Evolutionary conservation across 306 rosid species (phyloP).

Genomic region (Glycine latifolia): DNA sequence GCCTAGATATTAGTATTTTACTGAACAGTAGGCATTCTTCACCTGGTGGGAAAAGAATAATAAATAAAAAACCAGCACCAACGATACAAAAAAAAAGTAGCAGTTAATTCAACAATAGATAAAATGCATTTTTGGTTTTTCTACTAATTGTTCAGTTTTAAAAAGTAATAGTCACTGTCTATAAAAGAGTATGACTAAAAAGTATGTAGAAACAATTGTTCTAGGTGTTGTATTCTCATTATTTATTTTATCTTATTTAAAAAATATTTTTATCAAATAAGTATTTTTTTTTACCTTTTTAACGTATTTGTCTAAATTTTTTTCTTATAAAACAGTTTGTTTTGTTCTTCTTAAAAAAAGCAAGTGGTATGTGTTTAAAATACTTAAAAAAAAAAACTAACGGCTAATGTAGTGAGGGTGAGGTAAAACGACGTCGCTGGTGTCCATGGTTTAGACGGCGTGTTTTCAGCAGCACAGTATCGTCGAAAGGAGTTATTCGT

Average conservation of each 20-base stretch:
- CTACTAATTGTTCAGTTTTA: no score
- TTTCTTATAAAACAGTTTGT: no score
- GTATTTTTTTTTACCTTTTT: no score
- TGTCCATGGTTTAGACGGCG: not conserved
- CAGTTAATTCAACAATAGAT: not conserved
- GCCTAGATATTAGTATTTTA: not conserved
- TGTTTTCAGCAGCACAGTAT: not conserved
- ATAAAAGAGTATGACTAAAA: not conserved
- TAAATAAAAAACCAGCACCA: not conserved
- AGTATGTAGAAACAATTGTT: not conserved
- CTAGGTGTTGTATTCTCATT: conserved; percentile 30
- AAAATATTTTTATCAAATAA: no score
- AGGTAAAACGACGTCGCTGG: no score
- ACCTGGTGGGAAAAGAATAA: not conserved
- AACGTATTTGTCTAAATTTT: no score
- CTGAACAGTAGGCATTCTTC: not conserved
- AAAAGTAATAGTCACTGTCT: not conserved
- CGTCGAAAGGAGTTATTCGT: not conserved
- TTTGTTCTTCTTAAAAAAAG: no score
- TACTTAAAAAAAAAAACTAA: no score
- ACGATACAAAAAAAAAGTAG: not conserved
- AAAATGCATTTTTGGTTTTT: not conserved
- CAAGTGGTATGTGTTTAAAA: no score
- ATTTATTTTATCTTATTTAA: no score
- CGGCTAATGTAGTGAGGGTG: no score